Evolutionary conservation across 2,329 filamentous ascomycete species (phyloP), one percentile per base, ranked within the genome.

Genomic region (Hypoxylon rubiginosum): DNA sequence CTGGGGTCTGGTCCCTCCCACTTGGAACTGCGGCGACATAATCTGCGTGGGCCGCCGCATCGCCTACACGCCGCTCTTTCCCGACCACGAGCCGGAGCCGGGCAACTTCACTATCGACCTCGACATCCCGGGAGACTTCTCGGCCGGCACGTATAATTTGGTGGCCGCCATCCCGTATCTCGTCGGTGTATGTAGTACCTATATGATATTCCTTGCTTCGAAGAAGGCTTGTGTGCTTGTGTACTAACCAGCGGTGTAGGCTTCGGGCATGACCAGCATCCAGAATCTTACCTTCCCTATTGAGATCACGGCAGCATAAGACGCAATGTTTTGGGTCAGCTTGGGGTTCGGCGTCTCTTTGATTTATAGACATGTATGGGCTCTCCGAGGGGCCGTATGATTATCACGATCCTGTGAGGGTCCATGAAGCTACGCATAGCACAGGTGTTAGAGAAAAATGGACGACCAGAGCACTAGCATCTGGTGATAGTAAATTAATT

Each of bases 11-110:
- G 32, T 66, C 2, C 52, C 69, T 10, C 52, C 58, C 17, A 28
- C 43, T 56, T 21, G 57, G 30, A 54, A 60, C 66, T 59, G 67
- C 66, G 64, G 67, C 59, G 70, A 69, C 39, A 26, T 43, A 7
- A 63, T 71, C 28, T 75, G 73, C 65, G 51, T 78, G 64, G 76
- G 76, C 49, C 68, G 53, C 0, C 71, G 74, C 62, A 69, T 79
- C 65, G 70, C 64, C n/a, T 78, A 76, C 71, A 74, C 72, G 19
- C 26, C 49, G 2, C 67, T 75, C 15, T 76, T 68, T 69, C 69
- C 72, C n/a, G 50, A 70, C 67, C 51, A 68, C 61, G 48, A 58
- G 54, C 68, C 66, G n/a, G 10, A 60, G 51, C 66, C 68, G 28
- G 73, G 72, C 65, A 69, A 55, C 24, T 66, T 62, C 63, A 46